Evolutionary conservation across 2,329 filamentous ascomycete genomes (phyloP), one percentile per base, ranked within the genome.

Genomic region (Aspergillus tanneri): DNA sequence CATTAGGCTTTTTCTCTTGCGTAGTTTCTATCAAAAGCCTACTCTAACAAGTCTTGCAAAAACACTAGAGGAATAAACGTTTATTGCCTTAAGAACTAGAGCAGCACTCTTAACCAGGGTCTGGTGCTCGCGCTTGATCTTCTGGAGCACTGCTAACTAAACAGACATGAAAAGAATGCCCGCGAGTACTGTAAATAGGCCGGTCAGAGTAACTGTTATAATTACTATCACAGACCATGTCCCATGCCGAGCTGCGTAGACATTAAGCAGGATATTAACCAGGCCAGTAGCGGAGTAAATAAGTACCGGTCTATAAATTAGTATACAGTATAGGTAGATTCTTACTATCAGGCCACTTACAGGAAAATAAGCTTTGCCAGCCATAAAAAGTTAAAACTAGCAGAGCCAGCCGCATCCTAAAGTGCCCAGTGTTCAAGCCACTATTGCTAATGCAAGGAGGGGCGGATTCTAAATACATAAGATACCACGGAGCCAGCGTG

Each of bases 141-240:
- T n/a, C n/a, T n/a, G n/a, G n/a, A n/a, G n/a, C n/a, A n/a, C n/a
- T n/a, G n/a, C n/a, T n/a, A n/a, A n/a, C n/a, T n/a, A n/a, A n/a
- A n/a, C n/a, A 23, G 14, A 22, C 9, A 27, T 24, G n/a, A 27
- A 28, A 11, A n/a, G 19, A 25, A 25, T 11, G 18, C 19, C 37
- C 12, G 37, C 7, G 11, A 40, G 12, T 23, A 27, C 11, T 24
- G 30, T n/a, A 37, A 42, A 48, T 8, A 16, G 7, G 1, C 38
- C 46, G 11, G 39, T 35, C 22, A 48, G 23, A 4, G 28, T 14
- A 3, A 22, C 39, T 21, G 39, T 43, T 6, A 30, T 23, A 14
- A 28, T 48, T 12, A 32, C 46, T 11, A 28, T 43, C 11, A 48
- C 30, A 2, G 39, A 48, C 46, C 46, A 48, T 12, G 30, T 37